These are phyloP conservation scores for Decorospora gaudefroyi DNA, from an alignment of 2,329 filamentous ascomycete species.

Conservation along the genomic window DNA sequence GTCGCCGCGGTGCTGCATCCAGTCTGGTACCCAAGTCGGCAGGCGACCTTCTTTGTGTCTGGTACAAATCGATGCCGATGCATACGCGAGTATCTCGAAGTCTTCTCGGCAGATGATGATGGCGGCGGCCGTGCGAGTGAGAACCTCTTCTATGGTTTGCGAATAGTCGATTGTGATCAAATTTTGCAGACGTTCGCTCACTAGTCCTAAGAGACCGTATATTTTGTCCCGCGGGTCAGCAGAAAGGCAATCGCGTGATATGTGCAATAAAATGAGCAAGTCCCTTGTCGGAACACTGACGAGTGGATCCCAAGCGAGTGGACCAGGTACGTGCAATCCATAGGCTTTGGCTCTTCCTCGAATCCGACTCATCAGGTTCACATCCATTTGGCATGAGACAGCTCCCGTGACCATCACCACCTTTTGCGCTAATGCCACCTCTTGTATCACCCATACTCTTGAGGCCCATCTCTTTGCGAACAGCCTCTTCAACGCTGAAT, in stretches of 20 bases:
- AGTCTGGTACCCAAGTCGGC: conserved; percentile 21
- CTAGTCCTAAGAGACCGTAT: conserved; percentile 16
- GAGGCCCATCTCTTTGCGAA: conserved; percentile 20
- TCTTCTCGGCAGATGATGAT: conserved; percentile 18
- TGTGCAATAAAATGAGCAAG: conserved; percentile 13
- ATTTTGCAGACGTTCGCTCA: conserved; percentile 13
- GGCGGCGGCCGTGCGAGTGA: conserved; percentile 13
- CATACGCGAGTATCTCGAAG: conserved; percentile 16
- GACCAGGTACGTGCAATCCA: conserved; percentile 16
- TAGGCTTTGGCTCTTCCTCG: conserved; percentile 15
- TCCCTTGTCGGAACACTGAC: conserved; percentile 18
- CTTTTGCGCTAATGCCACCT: conserved; percentile 21
- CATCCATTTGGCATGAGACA: conserved; percentile 7
- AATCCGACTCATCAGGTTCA: conserved; percentile 15
- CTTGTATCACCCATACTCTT: conserved; percentile 27
- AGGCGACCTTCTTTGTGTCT: not conserved
- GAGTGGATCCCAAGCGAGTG: conserved; percentile 18
- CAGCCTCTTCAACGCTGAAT: conserved; percentile 7
- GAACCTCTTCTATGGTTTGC: conserved; percentile 15
- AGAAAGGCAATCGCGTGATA: conserved; percentile 15
- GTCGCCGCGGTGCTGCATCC: conserved; percentile 7
- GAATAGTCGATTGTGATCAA: conserved; percentile 19
- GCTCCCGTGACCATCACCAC: conserved; percentile 16
- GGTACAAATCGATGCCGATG: conserved; percentile 3
- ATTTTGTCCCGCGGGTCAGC: conserved; percentile 19